Base-by-base conservation (phyloP, 2,329 filamentous ascomycete genomes). In the Byssochlamys sp. region DNA sequence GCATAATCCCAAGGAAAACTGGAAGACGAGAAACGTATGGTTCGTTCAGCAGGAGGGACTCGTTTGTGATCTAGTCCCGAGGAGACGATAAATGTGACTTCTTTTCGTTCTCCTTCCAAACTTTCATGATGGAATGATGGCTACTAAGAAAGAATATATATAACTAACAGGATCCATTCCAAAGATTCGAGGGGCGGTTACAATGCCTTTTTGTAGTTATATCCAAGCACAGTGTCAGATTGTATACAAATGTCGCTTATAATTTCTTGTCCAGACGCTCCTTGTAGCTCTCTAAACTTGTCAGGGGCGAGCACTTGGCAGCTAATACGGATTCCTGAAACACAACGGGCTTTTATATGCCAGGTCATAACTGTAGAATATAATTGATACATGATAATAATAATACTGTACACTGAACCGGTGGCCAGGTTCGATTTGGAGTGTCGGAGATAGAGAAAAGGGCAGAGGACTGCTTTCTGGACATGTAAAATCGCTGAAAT, bases 41-140 rank as follows among this genome's bases (percentile, higher is more conserved):
- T 64, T 64, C 53, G 63, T 64, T 14, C 59, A 65, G 48, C 63
- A 65, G 50, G 53, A 33, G 75, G 76, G 56, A 28, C 33, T 53
- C 3, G 14, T 39, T 28, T 24, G 25, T 10, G 52, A 53, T 53
- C 29, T 53, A 9, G 52, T 53, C 2, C 39, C 39, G 4, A 45
- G 39, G n/a, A 45, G 39, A 45, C n/a, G 39, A 19, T 45, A 45
- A 19, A 45, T 45, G 4, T 31, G 7, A 7, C 29, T 31, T 31
- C 11, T 31, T 31, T 31, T 31, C 19, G 19, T 19, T 19, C 19
- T 19, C 19, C 19, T 19, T 19, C 19, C 19, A 19, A 19, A 19
- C 19, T 19, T 19, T 19, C 19, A 19, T 19, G 19, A 19, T 19
- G 11, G 29, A 31, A 31, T 31, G 7, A 31, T 31, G 7, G 11